A percentile compares a stretch with the other conserved stretches of the same genome.
Evolutionary conservation across 2,329 filamentous ascomycete genomes (phyloP).

Genomic region (Fonsecaea multimorphosa): DNA sequence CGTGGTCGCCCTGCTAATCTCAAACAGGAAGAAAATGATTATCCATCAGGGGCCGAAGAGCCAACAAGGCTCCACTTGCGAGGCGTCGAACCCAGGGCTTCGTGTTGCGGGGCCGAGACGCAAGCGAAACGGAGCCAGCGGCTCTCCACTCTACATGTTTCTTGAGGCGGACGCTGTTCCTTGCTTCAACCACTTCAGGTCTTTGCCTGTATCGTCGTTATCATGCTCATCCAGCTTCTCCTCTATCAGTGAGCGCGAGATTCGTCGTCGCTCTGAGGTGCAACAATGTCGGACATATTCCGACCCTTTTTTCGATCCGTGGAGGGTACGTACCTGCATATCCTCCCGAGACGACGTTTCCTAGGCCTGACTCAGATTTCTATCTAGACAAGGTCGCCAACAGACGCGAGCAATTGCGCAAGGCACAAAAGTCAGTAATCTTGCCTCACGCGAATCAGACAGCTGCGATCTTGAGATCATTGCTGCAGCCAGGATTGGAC

Average conservation of each 20-base stretch:
- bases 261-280: slow-evolving; percentile 1
- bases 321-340: slow-evolving; percentile 22
- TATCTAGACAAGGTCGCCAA: slow-evolving; percentile 33
- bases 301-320: slow-evolving; percentile 26
- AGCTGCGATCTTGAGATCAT: neutral
- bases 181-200: neutral
- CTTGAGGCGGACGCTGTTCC: neutral
- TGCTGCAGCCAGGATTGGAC: neutral
- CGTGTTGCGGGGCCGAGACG: slow-evolving; percentile 1
- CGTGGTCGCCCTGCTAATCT: slow-evolving; percentile 3
- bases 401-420: slow-evolving; percentile 48
- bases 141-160: neutral
- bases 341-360: neutral
- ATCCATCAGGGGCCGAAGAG: slow-evolving; percentile 9
- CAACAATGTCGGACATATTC: slow-evolving; percentile 28
- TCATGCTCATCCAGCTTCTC: slow-evolving; percentile 1
- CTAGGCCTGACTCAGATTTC: neutral
- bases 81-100: slow-evolving; percentile 14
- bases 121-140: slow-evolving; percentile 8
- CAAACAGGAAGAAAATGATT: slow-evolving; percentile 19
- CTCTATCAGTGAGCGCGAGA: slow-evolving; percentile 7
- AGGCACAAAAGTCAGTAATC: slow-evolving; percentile 41
- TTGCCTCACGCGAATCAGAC: neutral
- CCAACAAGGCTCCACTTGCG: neutral
- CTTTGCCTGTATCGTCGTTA: neutral